phyloP scores from a whole-genome alignment of 345 rosid genomes.

The Lepidium aucheri region DNA sequence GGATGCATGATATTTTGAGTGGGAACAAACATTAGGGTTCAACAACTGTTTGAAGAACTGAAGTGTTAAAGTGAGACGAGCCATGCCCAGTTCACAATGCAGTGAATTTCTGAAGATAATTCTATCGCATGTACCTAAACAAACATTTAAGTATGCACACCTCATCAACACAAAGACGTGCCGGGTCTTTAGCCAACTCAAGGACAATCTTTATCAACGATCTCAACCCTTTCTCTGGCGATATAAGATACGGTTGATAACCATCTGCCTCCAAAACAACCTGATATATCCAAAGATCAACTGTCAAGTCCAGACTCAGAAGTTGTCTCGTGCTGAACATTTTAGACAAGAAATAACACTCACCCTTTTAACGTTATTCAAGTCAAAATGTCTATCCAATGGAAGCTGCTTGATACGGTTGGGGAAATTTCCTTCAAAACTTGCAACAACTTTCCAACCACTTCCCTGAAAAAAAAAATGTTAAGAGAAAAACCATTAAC shows the following conservation, averaged over 20 bases:
- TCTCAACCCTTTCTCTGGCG: slow-evolving; percentile 97
- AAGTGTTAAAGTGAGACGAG: slow-evolving; percentile 5
- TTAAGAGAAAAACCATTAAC: background rate
- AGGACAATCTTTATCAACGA: slow-evolving; percentile 93
- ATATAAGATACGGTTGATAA: slow-evolving; percentile 98
- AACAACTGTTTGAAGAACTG: background rate
- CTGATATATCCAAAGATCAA: slow-evolving; percentile 33
- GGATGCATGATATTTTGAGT: background rate
- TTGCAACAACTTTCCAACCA: slow-evolving; percentile 98
- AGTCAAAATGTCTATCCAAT: slow-evolving; percentile 88
- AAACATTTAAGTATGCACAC: slow-evolving; percentile 26
- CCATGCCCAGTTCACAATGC: background rate
- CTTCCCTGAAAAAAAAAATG: slow-evolving; percentile 51
- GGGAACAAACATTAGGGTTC: background rate
- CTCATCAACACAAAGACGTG: slow-evolving; percentile 96
- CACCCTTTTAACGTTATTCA: slow-evolving; percentile 93
- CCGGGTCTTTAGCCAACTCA: slow-evolving; percentile 96
- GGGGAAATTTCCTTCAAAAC: slow-evolving; percentile 72
- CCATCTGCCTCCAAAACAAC: slow-evolving; percentile 98
- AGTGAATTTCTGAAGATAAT: background rate
- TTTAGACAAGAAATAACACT: slow-evolving; percentile 15
- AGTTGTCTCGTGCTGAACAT: background rate
- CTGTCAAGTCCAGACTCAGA: slow-evolving; percentile 7
- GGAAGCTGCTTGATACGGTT: slow-evolving; percentile 59
- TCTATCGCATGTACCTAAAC: background rate